Base-by-base conservation (phyloP, 2,329 filamentous ascomycete species). In the Fusarium torreyae region DNA sequence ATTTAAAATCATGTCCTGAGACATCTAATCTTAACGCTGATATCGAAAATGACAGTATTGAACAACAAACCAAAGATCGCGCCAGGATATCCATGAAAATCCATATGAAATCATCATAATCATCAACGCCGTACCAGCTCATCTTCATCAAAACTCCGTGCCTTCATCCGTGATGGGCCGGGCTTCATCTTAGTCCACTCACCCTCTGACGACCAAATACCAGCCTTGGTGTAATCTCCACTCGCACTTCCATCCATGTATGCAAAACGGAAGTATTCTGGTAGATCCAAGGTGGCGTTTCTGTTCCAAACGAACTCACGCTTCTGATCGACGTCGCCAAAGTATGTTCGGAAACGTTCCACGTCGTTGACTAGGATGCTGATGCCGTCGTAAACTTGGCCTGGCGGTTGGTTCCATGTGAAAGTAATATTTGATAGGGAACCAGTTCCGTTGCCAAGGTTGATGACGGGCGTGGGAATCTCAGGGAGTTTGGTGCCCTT, bases 281-380 rank as follows among this genome's bases (percentile, higher is more conserved):
- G 87, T 52, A 85, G 63, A 5, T 78, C 77, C 14, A 83, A 62
- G 8, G 70, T 79, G 22, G 74, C 77, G 36, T 86, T 82, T 63
- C 89, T 83, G 1, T 80, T 80, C 90, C 91, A 93, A 0, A 86
- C 85, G 68, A 92, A 92, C 15, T 79, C 75, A 20, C 81, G 74
- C 51, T 77, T 61, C 36, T 75, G 73, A 28, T 81, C 79, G 39
- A 84, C 82, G 49, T 89, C 86, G 45, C 85, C 86, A 65, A 91
- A 91, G 77, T 91, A 95, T 7, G 87, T 87, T n/a, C 91, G 83
- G 77, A 91, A 94, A 20, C 92, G 84, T 79, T 97, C 93, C 1
- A 97, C 93, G 71, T 97, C 93, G 74, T 97, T 96, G 68, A 97
- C 92, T 0, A 97, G 82, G 17, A 96, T 86, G 75, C 91, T 93